phyloP scores from a whole-genome alignment of 495 filamentous ascomycete genomes.

The Parachaetomium inaequale region DNA sequence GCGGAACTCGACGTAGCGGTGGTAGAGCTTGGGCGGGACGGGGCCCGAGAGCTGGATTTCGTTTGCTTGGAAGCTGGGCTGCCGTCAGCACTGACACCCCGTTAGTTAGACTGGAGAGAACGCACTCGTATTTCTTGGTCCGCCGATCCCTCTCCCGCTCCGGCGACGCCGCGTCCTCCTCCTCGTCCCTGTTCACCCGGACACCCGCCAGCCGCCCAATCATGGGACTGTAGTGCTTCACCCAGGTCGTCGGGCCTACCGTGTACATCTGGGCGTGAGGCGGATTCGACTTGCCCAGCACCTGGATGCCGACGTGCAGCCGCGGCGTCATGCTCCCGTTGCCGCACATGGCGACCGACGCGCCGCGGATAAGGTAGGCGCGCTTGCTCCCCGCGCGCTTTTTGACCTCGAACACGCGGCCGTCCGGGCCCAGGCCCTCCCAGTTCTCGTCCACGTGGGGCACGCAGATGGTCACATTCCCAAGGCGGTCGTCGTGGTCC shows the following conservation, averaged over 20 bases:
- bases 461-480: slow-evolving; percentile 69
- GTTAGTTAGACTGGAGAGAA: neutral
- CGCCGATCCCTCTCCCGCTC: slow-evolving; percentile 36
- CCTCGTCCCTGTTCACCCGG: slow-evolving; percentile 55
- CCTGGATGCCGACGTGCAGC: slow-evolving; percentile 65
- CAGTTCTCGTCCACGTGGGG: slow-evolving; percentile 57
- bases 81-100: slow-evolving; percentile 5
- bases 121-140: slow-evolving; percentile 72
- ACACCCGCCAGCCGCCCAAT: slow-evolving; percentile 77
- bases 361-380: slow-evolving; percentile 68
- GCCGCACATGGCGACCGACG: slow-evolving; percentile 52
- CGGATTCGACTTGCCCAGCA: slow-evolving; percentile 68
- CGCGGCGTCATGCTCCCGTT: slow-evolving; percentile 52
- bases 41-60: slow-evolving; percentile 85
- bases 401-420: slow-evolving; percentile 64
- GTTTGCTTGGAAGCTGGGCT: slow-evolving; percentile 79
- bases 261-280: slow-evolving; percentile 79
- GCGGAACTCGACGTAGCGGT: slow-evolving; percentile 87
- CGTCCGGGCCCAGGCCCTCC: slow-evolving; percentile 58
- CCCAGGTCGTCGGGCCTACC: slow-evolving; percentile 69
- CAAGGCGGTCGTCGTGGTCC: slow-evolving; percentile 83
- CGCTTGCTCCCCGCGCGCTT: slow-evolving; percentile 82
- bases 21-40: slow-evolving; percentile 72
- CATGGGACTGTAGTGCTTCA: slow-evolving; percentile 82
- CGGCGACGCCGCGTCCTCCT: slow-evolving; percentile 35